A percentile compares a stretch with the other conserved stretches of the same genome.
These are phyloP conservation scores for Saitozyma podzolica DNA, from an alignment of 768 basidiomycete species.

Conservation along the genomic window DNA sequence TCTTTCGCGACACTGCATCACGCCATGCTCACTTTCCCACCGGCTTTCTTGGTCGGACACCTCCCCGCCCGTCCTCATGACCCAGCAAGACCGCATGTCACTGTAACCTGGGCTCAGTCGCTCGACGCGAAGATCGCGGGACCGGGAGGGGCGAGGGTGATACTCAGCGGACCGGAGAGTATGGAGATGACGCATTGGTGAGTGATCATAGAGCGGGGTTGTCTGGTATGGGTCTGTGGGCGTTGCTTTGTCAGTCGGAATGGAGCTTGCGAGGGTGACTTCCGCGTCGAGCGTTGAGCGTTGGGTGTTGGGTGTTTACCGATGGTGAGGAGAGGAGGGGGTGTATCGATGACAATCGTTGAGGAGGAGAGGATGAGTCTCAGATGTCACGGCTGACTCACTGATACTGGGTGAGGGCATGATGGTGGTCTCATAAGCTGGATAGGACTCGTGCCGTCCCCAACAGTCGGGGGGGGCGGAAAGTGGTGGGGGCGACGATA, in stretches of 20 bases:
- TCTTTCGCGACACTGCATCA: neutral
- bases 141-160: constrained; percentile 67
- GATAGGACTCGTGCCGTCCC: no score
- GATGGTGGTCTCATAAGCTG: no score
- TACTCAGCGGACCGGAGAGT: constrained; percentile 79
- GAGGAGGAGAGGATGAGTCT: no score
- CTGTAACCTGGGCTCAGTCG: constrained; percentile 57
- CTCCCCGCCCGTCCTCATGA: neutral
- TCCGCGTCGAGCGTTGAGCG: no score
- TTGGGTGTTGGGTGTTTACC: no score
- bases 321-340: no score
- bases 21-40: neutral
- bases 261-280: no score
- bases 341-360: no score
- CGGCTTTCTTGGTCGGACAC: neutral
- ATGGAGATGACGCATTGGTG: constrained; percentile 95
- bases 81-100: constrained; percentile 48
- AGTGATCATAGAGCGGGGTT: constrained; percentile 17
- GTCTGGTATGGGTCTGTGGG: no score
- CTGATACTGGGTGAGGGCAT: neutral
- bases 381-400: neutral
- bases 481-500: no score
- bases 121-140: constrained; percentile 82
- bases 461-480: no score
- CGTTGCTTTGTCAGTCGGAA: neutral